Evolutionary conservation across 371 early-diverging fungal genomes (phyloP).

Genomic region (Entomophthora muscae): DNA sequence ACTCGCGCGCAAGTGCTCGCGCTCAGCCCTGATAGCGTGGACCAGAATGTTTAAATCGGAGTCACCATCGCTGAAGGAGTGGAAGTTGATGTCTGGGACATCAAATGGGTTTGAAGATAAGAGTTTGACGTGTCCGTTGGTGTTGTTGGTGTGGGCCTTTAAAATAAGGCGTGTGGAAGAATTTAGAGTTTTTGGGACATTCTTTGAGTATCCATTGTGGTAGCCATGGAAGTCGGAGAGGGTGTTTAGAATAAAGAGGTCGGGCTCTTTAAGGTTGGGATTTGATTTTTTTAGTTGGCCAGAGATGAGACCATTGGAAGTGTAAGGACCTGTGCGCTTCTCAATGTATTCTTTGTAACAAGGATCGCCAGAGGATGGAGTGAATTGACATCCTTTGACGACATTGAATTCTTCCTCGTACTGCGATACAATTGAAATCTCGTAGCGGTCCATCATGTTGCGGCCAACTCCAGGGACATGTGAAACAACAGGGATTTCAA

Average conservation of each 20-base stretch:
- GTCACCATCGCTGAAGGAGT: too few species aligned
- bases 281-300: not conserved
- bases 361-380: not conserved
- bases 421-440: too few species aligned
- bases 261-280: not conserved
- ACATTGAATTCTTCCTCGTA: not conserved
- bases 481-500: not conserved
- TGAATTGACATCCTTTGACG: not conserved
- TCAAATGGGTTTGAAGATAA: not conserved
- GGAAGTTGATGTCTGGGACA: too few species aligned
- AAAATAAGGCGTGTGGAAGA: not conserved
- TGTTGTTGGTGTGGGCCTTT: slow-evolving; percentile 5
- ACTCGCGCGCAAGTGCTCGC: not conserved
- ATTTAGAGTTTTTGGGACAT: not conserved
- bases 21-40: not conserved
- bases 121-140: too few species aligned
- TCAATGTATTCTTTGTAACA: slow-evolving; percentile 1
- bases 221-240: slow-evolving; percentile 1
- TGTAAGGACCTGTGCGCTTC: not conserved
- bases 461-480: slow-evolving; percentile 4
- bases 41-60: not conserved
- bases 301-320: not conserved
- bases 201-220: not conserved
- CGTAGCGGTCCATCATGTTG: too few species aligned
- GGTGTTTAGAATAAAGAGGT: not conserved